phyloP scores from a whole-genome alignment of 2,329 filamentous ascomycete genomes.

The Cercospora sp. region DNA sequence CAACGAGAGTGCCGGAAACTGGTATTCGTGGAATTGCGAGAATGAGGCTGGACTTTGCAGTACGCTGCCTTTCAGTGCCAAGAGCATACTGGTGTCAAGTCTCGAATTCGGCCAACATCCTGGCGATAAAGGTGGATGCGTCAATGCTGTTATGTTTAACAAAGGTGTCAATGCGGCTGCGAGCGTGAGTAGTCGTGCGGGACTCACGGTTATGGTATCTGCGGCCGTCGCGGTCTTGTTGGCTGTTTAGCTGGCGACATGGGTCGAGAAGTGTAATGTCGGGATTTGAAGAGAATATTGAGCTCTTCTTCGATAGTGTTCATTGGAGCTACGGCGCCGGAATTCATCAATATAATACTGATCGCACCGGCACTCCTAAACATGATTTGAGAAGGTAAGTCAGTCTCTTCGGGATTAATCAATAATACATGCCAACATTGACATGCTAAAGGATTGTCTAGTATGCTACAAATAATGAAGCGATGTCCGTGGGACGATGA shows the following conservation, averaged over 20 bases:
- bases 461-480: not conserved
- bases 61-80: not conserved
- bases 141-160: not conserved
- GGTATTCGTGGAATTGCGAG: not conserved
- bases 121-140: not conserved
- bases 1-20: not conserved
- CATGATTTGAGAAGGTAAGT: not conserved
- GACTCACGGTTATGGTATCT: not conserved
- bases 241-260: not conserved
- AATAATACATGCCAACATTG: no score
- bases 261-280: no score
- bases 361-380: not conserved
- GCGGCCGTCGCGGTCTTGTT: not conserved
- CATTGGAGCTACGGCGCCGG: not conserved
- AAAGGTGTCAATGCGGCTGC: not conserved
- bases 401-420: no score
- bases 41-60: not conserved
- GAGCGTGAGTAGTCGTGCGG: not conserved
- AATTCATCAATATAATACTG: not conserved
- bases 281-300: not conserved
- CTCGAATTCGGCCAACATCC: not conserved
- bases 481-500: not conserved
- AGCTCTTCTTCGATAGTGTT: not conserved
- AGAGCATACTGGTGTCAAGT: not conserved
- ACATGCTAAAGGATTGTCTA: not conserved